Base-by-base conservation (phyloP, 768 basidiomycete genomes). In the Cubamyces lactineus region DNA sequence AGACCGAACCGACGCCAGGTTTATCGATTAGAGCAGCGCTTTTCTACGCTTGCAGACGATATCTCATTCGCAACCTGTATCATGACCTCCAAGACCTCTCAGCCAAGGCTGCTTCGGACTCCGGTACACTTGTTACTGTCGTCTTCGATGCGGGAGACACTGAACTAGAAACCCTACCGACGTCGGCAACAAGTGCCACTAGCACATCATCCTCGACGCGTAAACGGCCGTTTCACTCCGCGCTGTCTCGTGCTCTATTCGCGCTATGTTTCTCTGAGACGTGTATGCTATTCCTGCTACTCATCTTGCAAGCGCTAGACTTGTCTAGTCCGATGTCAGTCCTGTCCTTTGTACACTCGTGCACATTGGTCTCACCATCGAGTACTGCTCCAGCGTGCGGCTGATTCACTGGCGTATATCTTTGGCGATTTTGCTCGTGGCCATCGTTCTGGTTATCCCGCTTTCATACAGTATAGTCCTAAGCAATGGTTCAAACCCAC, bases 191-290 rank as follows among this genome's bases (percentile, higher is more conserved):
- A 0, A 53, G 54, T 5, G 48, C 64, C 12, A 16, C 57, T 15
- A 58, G 30, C 4, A 21, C 30, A 2, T 34, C 59, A 3, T 41
- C 17, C 5, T 23, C 28, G 12, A 12, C 23, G 16, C 43, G 55
- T 5, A 68, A 64, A 39, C 59, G 69, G 69, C 67, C 77, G 34
- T 73, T 82, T 46, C 88, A 91, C 65, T 84, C 86, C 0, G 71
- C 72, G 3, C 69, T 91, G 0, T 80, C 91, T 0, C 76, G 86
- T 45, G 77, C 75, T 0, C 71, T 86, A 7, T 93, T 94, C 67
- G 82, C 89, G 0, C 73, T 85, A 34, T 87, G 86, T 67, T 91
- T 93, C 71, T 82, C 88, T 1, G 92, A 93, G 74, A 84, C 86
- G 53, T 87, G 86, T 63, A 82, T 84, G 67, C 75, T 94, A 61